A percentile compares a stretch with the other conserved stretches of the same genome.
Evolutionary conservation across 495 filamentous ascomycete species (phyloP).

Genomic region (Elaphomyces granulatus): DNA sequence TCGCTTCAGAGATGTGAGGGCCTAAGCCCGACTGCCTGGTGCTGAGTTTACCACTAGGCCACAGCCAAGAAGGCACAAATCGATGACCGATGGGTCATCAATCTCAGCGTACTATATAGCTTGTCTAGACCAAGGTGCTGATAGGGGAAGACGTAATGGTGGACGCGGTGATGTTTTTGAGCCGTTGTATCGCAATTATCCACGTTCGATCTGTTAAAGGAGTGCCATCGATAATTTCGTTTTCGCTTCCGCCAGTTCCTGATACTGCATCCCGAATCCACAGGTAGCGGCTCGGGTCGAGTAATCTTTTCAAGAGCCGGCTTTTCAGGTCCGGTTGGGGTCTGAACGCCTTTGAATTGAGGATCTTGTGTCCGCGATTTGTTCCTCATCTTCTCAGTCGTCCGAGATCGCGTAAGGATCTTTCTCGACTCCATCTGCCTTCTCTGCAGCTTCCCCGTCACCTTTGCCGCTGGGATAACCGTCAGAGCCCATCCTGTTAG

Average conservation of each 20-base stretch:
- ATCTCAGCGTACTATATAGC: no score
- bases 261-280: constrained; percentile 62
- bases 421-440: constrained; percentile 31
- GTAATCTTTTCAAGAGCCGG: constrained; percentile 41
- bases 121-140: no score
- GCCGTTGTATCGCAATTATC: constrained; percentile 41
- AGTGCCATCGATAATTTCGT: constrained; percentile 84
- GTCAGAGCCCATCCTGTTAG: constrained; percentile 47
- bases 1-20: no score
- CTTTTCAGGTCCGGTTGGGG: constrained; percentile 41
- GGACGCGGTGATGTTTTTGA: no score
- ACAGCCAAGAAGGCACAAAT: no score
- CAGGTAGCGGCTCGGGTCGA: constrained; percentile 30
- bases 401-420: constrained; percentile 63
- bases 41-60: no score
- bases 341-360: constrained; percentile 77
- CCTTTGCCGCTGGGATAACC: constrained; percentile 36
- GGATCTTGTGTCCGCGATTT: constrained; percentile 75
- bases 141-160: no score
- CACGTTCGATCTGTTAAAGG: constrained; percentile 73
- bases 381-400: constrained; percentile 66
- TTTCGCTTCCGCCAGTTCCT: constrained; percentile 52
- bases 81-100: no score
- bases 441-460: constrained; percentile 30
- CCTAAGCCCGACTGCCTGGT: no score